phyloP scores from a whole-genome alignment of 2,329 filamentous ascomycete genomes.

The Aspergillus thermomutatus region DNA sequence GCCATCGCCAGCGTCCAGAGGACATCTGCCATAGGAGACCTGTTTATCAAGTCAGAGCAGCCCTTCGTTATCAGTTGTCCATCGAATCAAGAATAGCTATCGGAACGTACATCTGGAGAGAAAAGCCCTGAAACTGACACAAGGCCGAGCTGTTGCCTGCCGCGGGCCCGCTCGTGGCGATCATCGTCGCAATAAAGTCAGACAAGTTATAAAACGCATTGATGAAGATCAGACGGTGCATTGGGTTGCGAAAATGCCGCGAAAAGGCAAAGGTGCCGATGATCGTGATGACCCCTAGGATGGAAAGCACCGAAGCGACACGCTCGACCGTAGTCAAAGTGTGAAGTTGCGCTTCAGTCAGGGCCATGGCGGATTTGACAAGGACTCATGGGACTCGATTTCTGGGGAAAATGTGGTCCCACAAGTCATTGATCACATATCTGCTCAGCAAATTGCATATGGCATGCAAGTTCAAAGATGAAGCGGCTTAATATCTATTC shows the following conservation, averaged over 20 bases:
- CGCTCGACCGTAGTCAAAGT: conserved; percentile 29
- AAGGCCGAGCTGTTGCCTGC: conserved; percentile 32
- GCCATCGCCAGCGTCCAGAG: conserved; percentile 39
- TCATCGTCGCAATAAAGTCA: conserved; percentile 39
- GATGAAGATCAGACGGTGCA: conserved; percentile 39
- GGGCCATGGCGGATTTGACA: conserved; percentile 12
- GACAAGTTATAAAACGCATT: conserved; percentile 38
- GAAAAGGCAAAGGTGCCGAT: conserved; percentile 30
- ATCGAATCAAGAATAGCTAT: neutral
- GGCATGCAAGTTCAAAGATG: too few species aligned
- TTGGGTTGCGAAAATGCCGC: conserved; percentile 36
- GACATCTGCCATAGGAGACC: conserved; percentile 39
- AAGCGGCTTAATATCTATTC: too few species aligned
- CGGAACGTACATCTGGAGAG: conserved; percentile 34
- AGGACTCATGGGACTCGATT: neutral
- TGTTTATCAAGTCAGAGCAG: conserved; percentile 5
- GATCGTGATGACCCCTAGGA: conserved; percentile 34
- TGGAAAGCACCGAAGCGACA: conserved; percentile 29
- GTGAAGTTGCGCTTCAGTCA: conserved; percentile 24
- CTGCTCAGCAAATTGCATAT: too few species aligned
- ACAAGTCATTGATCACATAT: too few species aligned
- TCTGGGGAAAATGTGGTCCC: too few species aligned
- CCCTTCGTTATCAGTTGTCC: neutral
- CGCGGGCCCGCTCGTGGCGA: conserved; percentile 35
- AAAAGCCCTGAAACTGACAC: conserved; percentile 39